Evolutionary conservation across 257 asterid species (phyloP), one percentile per base, ranked within the genome.

Genomic region (Parsonsia alboflavescens): DNA sequence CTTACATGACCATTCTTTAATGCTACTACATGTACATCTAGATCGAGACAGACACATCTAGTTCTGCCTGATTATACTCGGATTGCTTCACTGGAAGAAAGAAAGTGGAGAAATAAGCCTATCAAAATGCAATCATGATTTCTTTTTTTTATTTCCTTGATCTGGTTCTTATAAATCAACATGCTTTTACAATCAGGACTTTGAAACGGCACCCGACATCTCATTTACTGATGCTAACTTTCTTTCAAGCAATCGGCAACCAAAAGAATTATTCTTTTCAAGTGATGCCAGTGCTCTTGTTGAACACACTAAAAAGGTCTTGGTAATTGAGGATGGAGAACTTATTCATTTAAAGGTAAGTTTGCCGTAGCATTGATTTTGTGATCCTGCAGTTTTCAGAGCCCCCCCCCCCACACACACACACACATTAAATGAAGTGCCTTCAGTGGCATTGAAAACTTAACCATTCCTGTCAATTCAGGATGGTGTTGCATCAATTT

Each of bases 231-330:
- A 86, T 77, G 39, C 84, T 57, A 85, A 86, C 72, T 85, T 84
- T 84, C 95, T 85, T 75, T 86, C 91, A 28, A 84, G 84, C 79
- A 84, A 86, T 77, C 91, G 85, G 74, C 88, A 88, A 71, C 94
- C 97, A 10, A 90, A 85, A 78, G 98, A 93, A 78, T 82, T 93
- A 64, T 90, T 88, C 84, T 80, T 93, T 81, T 90, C 98, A 3
- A 93, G 98, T 83, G 98, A 93, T 77, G 90, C 97, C 75, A 89
- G 89, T 84, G 98, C 98, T 79, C 79, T 93, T 78, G 96, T 93
- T 80, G 98, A 93, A 82, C 98, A 93, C 87, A 93, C 98, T 13
- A 93, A 89, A 76, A 90, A 82, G 82, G 98, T 93, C 75, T 84
- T 93, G 86, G 90, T 93, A 75, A 84, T 89, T 79, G 97, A 90